Percentiles rank a stretch among this genome's conserved stretches.
Evolutionary conservation across 495 filamentous ascomycete species (phyloP).

Genomic region (Xylaria cubensis): DNA sequence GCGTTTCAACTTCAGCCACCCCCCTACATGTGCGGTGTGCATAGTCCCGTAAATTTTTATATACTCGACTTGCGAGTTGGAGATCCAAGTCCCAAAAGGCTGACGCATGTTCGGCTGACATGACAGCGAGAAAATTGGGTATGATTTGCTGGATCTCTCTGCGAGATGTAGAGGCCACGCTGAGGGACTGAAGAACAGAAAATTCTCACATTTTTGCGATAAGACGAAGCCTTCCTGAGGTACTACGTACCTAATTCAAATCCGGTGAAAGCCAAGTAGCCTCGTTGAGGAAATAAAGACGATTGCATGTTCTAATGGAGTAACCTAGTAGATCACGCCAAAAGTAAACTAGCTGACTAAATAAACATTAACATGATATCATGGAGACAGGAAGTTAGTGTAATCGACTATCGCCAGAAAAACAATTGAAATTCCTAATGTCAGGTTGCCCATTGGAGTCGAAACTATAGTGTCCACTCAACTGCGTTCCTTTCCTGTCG

Average conservation of each 20-base stretch:
- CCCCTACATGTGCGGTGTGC: slow-evolving; percentile 52
- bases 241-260: not conserved
- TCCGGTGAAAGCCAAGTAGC: too few relatives aligned
- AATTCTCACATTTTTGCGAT: not conserved
- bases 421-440: not conserved
- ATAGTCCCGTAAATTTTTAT: slow-evolving; percentile 52
- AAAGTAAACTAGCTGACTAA: too few relatives aligned
- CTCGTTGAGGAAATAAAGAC: not conserved
- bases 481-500: not conserved
- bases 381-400: not conserved
- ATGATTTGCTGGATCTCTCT: slow-evolving; percentile 46
- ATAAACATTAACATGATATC: not conserved
- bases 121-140: slow-evolving; percentile 37
- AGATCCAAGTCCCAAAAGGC: slow-evolving; percentile 49
- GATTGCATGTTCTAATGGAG: not conserved
- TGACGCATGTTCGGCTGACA: slow-evolving; percentile 41
- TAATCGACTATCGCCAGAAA: not conserved
- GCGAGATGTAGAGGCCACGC: slow-evolving; percentile 40
- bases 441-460: not conserved
- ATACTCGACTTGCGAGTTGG: slow-evolving; percentile 60
- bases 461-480: not conserved
- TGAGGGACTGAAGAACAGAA: not conserved
- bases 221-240: not conserved
- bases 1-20: slow-evolving; percentile 56
- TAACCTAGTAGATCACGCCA: not conserved